Percentiles rank a stretch among this genome's conserved stretches.
Conservation (phyloP, 1,139 yeast genomes). For the Kurtzmaniella quercitrusa region DNA sequence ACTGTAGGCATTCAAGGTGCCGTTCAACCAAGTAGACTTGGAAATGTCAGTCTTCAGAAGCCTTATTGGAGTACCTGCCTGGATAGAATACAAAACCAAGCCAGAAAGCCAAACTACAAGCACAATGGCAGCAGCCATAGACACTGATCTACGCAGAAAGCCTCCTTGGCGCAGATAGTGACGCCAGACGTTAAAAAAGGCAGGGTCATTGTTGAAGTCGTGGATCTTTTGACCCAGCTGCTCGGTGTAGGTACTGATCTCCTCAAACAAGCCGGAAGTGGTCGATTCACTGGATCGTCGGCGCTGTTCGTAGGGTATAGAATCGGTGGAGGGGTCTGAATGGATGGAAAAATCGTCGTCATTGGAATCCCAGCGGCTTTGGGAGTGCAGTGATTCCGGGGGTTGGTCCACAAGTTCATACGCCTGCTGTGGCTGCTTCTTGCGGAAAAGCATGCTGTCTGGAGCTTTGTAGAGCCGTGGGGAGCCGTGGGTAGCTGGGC, state of each 20-base stretch:
- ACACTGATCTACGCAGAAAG: background rate
- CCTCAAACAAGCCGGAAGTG: constrained; percentile 28
- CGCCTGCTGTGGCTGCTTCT: constrained; percentile 2
- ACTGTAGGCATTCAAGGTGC: constrained; percentile 29
- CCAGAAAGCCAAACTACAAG: constrained; percentile 25
- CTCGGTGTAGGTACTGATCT: constrained; percentile 18
- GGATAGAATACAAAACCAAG: constrained; percentile 27
- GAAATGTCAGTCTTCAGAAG: constrained; percentile 12
- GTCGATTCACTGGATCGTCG: constrained; percentile 12
- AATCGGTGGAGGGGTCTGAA: constrained; percentile 7
- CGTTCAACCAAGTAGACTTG: constrained; percentile 13
- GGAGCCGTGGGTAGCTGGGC: too few species aligned
- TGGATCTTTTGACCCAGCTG: background rate
- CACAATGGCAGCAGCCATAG: background rate
- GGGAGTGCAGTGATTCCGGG: background rate
- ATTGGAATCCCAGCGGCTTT: background rate
- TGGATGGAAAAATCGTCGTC: background rate
- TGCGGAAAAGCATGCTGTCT: background rate
- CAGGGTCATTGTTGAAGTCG: constrained; percentile 4
- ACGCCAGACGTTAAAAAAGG: constrained; percentile 4
- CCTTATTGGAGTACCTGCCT: constrained; percentile 14
- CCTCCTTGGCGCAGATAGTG: background rate
- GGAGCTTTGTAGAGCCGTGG: background rate
- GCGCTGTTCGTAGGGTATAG: background rate
- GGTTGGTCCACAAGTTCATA: constrained; percentile 7